These are phyloP conservation scores for Byssochlamys sp. DNA, from an alignment of 2,329 filamentous ascomycete genomes.

Conservation along the genomic window DNA sequence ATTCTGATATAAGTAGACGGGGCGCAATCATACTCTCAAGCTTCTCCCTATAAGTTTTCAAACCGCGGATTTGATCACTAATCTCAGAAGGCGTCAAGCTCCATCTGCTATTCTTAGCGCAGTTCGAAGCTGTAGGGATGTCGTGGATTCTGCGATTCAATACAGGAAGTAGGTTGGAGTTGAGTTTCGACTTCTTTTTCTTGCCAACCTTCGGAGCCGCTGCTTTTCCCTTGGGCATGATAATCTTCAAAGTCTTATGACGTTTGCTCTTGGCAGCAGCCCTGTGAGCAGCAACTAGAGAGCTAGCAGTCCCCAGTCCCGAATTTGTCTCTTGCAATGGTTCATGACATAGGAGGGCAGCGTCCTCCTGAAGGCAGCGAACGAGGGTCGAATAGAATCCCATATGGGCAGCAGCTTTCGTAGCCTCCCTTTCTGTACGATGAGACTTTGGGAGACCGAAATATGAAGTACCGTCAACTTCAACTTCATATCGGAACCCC, in stretches of 20 bases:
- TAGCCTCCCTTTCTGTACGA: constrained; percentile 14
- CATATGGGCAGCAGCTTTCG: constrained; percentile 20
- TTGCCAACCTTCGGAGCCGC: not conserved
- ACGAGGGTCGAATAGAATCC: constrained; percentile 17
- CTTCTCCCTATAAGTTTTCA: constrained; percentile 6
- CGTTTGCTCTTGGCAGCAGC: not conserved
- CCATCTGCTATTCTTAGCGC: constrained; percentile 10
- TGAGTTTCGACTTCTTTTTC: not conserved
- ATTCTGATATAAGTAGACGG: not conserved
- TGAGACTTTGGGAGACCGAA: constrained; percentile 13
- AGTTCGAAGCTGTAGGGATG: constrained; percentile 3
- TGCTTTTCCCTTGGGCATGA: not conserved
- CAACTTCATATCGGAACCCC: constrained; percentile 19
- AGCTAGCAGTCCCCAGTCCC: not conserved
- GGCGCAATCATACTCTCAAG: constrained; percentile 11
- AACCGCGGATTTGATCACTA: constrained; percentile 2
- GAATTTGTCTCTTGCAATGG: not conserved
- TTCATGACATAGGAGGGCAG: constrained; percentile 3
- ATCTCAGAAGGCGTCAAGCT: constrained; percentile 10
- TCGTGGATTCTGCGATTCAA: constrained; percentile 9
- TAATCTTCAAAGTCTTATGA: not conserved
- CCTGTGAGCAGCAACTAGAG: not conserved
- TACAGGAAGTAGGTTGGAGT: constrained; percentile 14
- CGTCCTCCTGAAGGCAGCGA: constrained; percentile 1
- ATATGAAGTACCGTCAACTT: constrained; percentile 12